phyloP scores from a whole-genome alignment of 352 stramenopile genomes.

The Peronospora destructor region DNA sequence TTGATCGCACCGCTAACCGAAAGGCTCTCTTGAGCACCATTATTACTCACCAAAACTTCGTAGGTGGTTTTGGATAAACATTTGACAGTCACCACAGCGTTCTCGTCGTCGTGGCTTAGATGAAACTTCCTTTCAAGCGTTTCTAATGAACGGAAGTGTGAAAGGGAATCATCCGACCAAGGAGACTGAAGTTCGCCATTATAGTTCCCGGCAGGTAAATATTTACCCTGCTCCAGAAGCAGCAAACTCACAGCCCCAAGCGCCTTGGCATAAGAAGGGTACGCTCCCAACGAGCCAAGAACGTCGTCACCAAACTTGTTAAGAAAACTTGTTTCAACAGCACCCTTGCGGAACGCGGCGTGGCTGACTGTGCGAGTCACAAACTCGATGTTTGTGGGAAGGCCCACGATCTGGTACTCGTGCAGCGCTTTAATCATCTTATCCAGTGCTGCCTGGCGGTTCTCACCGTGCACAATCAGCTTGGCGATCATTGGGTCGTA shows the following conservation, averaged over 20 bases:
- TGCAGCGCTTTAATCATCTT: slow-evolving; percentile 80
- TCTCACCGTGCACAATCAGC: slow-evolving; percentile 87
- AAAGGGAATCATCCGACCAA: slow-evolving; percentile 46
- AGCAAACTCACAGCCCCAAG: slow-evolving; percentile 73
- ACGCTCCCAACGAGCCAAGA: slow-evolving; percentile 47
- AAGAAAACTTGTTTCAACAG: slow-evolving; percentile 91
- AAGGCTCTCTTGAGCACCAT: slow-evolving; percentile 17
- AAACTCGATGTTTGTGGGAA: slow-evolving; percentile 94
- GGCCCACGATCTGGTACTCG: slow-evolving; percentile 89
- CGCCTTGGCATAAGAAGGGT: slow-evolving; percentile 56
- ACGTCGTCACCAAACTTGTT: slow-evolving; percentile 85
- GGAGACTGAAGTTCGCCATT: slow-evolving; percentile 46
- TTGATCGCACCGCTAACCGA: slow-evolving; percentile 33
- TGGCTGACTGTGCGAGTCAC: slow-evolving; percentile 85
- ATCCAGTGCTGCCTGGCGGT: slow-evolving; percentile 76
- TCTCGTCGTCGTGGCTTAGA: slow-evolving; percentile 38
- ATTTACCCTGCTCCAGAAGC: slow-evolving; percentile 50
- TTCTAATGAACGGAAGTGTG: slow-evolving; percentile 59
- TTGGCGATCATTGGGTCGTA: slow-evolving; percentile 94
- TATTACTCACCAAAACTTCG: slow-evolving; percentile 31
- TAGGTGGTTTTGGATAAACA: slow-evolving; percentile 37
- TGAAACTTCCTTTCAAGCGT: slow-evolving; percentile 43
- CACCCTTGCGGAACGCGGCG: slow-evolving; percentile 82
- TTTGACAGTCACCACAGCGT: slow-evolving; percentile 38
- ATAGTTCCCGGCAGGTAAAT: slow-evolving; percentile 26